Evolutionary conservation across 805 yeast species (phyloP).

Genomic region (Lachancea lanzarotensis): DNA sequence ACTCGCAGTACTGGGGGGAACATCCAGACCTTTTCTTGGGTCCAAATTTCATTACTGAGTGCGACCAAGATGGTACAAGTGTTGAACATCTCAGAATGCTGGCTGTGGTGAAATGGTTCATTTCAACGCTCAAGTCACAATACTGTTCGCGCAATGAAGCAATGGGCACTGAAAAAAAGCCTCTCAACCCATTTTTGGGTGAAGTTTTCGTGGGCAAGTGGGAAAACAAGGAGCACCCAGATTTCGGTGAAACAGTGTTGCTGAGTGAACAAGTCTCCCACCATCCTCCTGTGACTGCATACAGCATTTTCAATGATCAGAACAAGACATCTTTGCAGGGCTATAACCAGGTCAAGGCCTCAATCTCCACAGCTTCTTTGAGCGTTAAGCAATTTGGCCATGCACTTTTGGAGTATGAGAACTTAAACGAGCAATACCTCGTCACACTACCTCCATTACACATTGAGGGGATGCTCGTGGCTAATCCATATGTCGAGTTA

Average conservation of each 20-base stretch:
- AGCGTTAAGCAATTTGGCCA: slow-evolving; percentile 91
- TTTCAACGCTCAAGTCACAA: slow-evolving; percentile 86
- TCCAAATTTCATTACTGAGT: slow-evolving; percentile 45
- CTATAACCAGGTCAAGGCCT: slow-evolving; percentile 81
- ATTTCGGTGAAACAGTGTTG: slow-evolving; percentile 69
- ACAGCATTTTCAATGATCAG: slow-evolving; percentile 68
- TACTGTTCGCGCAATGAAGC: slow-evolving; percentile 88
- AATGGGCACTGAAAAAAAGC: slow-evolving; percentile 95
- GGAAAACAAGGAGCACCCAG: slow-evolving; percentile 48
- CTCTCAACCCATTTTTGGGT: slow-evolving; percentile 92
- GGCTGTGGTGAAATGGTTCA: slow-evolving; percentile 85
- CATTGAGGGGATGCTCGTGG: slow-evolving; percentile 86
- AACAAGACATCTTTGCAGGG: slow-evolving; percentile 72
- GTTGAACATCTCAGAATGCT: slow-evolving; percentile 49
- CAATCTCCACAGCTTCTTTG: slow-evolving; percentile 70
- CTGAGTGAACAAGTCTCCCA: slow-evolving; percentile 92
- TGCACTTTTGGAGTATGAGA: slow-evolving; percentile 62
- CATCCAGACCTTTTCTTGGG: slow-evolving; percentile 77
- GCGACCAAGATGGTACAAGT: slow-evolving; percentile 39
- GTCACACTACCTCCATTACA: slow-evolving; percentile 92
- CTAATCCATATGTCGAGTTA: slow-evolving; percentile 90
- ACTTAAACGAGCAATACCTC: slow-evolving; percentile 59
- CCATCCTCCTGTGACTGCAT: slow-evolving; percentile 97
- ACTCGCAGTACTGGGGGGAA: slow-evolving; percentile 94
- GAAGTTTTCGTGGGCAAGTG: slow-evolving; percentile 90